Base-by-base conservation (phyloP, 2,329 filamentous ascomycete species). In the Westerdykella aurantiaca region DNA sequence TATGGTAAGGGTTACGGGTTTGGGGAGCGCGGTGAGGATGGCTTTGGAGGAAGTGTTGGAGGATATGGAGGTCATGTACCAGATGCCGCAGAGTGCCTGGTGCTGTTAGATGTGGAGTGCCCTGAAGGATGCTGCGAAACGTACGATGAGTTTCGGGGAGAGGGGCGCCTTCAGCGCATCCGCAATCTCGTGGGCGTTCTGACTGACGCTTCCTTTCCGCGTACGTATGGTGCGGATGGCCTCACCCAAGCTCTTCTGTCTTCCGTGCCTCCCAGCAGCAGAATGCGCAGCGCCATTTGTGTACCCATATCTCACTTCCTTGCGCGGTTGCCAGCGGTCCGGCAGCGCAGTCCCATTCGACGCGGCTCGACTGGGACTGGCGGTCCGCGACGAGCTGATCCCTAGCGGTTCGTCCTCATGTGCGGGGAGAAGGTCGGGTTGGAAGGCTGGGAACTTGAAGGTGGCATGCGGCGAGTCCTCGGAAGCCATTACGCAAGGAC, bases 11-110 rank as follows among this genome's bases (percentile, higher is more conserved):
- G 91, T 96, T 25, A 93, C 86, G 1, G 91, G 91, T 69, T 88
- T 93, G 46, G 87, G 82, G 53, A 96, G 88, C 35, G 88, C 86
- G 55, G 88, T 96, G 49, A 97, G 76, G 61, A 98, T 98, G 14
- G 91, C 87, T 72, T 98, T 98, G 41, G 93, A 96, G 18, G 93
- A 97, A 2, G 93, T 96, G 66, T 97, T 98, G 49, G 93, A 96
- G 56, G 97, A 74, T 50, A 94, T 93, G 35, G 91, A 97, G 18
- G 90, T 95, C 66, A 86, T 79, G 73, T 97, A 98, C 93, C 93
- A 97, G 61, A 91, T 71, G 45, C 90, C 72, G 69, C 91, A 97
- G 39, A 96, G 82, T 40, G 79, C 70, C 91, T 96, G 68, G 38
- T 25, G 34, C 18, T 5, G 43, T 65, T 50, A 64, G 60, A 35